A percentile compares a stretch with the other conserved stretches of the same genome.
These are phyloP conservation scores for Xylariaceae sp. DNA, from an alignment of 2,329 filamentous ascomycete genomes.

Conservation along the genomic window DNA sequence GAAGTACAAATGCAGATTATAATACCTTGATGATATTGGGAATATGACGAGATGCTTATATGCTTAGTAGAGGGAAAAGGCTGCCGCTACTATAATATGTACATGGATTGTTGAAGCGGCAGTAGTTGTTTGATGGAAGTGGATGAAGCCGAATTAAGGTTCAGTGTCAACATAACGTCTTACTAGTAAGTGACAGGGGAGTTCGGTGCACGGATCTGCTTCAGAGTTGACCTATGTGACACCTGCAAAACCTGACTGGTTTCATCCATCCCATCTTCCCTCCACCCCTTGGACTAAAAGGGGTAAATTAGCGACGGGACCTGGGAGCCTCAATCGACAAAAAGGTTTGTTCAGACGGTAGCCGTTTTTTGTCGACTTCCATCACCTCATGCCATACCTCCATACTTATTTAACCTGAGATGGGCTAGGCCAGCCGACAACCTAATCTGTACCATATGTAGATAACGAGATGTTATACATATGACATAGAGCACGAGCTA, in stretches of 20 bases:
- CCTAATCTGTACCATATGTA: neutral
- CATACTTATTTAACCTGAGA: no score
- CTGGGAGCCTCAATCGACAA: slow-evolving; percentile 10
- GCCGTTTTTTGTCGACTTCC: neutral
- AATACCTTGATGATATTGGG: neutral
- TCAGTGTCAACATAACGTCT: slow-evolving; percentile 28
- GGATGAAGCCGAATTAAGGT: slow-evolving; percentile 42
- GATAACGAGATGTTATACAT: no score
- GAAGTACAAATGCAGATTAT: neutral
- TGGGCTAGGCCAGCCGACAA: no score
- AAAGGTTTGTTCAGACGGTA: slow-evolving; percentile 2
- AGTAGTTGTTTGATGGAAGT: slow-evolving; percentile 27
- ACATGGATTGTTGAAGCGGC: neutral
- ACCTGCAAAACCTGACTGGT: slow-evolving; percentile 34
- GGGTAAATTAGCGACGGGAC: slow-evolving; percentile 10
- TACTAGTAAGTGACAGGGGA: slow-evolving; percentile 7
- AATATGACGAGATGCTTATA: no score
- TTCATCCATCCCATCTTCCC: slow-evolving; percentile 31
- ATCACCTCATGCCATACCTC: neutral
- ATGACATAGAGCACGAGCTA: no score
- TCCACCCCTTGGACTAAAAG: slow-evolving; percentile 2
- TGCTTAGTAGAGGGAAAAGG: no score
- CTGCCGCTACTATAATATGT: no score
- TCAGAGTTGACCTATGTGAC: slow-evolving; percentile 34
- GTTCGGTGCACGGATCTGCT: slow-evolving; percentile 35